These are phyloP conservation scores for Glaciozyma martinii DNA, from an alignment of 768 basidiomycete species.

Conservation along the genomic window DNA sequence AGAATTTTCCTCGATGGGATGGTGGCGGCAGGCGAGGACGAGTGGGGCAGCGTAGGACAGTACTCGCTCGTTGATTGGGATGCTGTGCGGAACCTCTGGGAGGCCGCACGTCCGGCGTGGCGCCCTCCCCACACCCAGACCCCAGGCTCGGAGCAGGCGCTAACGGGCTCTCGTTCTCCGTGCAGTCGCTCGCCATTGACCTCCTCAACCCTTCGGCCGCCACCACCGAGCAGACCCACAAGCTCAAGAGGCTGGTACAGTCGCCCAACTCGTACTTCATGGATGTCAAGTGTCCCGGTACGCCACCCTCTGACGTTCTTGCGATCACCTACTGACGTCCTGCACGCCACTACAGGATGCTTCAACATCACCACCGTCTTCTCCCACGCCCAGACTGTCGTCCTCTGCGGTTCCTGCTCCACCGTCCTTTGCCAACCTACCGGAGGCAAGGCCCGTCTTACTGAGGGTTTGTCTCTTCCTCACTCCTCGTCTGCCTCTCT, in stretches of 20 bases:
- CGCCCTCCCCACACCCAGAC: no score
- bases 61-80: no score
- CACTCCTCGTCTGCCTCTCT: neutral
- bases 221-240: conserved; percentile 75
- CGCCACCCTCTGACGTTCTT: conserved; percentile 35
- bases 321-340: neutral
- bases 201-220: conserved; percentile 91
- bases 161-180: no score
- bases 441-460: conserved; percentile 93
- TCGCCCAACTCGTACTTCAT: conserved; percentile 97
- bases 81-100: no score
- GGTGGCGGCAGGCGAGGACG: no score
- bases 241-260: conserved; percentile 98
- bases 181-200: conserved; percentile 88
- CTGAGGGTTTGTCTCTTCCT: conserved; percentile 64
- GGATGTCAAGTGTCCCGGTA: conserved; percentile 98
- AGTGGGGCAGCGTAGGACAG: no score
- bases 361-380: conserved; percentile 95
- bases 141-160: no score
- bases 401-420: conserved; percentile 84
- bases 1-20: no score
- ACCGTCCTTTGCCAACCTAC: conserved; percentile 95
- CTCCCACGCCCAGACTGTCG: conserved; percentile 98
- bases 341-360: conserved; percentile 52
- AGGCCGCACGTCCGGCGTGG: no score